Evolutionary conservation across 192 early-diverging fungal genomes (phyloP).

Genomic region (Backusella parvicylindrica): DNA sequence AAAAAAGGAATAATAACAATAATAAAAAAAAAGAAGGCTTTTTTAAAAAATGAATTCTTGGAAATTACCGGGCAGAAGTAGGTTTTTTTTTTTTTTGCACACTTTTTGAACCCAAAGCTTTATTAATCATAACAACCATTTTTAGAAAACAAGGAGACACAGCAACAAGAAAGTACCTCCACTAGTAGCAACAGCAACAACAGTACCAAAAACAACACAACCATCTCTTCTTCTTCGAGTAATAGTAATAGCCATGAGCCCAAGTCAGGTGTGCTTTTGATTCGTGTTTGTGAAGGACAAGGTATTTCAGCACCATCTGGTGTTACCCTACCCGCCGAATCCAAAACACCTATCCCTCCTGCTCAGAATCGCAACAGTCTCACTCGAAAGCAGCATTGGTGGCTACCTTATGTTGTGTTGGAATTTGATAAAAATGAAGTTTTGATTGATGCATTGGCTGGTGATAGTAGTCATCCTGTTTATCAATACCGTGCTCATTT

Average conservation of each 20-base stretch:
- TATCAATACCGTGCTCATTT: conserved; percentile 80
- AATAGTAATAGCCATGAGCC: conserved; percentile 17
- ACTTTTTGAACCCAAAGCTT: neutral
- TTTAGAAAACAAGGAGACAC: conserved; percentile 21
- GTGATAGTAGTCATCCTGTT: conserved; percentile 68
- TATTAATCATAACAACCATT: neutral
- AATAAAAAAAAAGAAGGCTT: neutral
- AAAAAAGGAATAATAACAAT: no score
- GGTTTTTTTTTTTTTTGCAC: neutral
- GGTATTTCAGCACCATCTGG: conserved; percentile 69
- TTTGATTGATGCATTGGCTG: conserved; percentile 76
- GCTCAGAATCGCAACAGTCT: conserved; percentile 54
- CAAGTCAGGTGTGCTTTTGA: conserved; percentile 66
- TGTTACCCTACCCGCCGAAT: conserved; percentile 44
- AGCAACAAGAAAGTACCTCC: neutral
- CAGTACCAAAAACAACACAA: neutral
- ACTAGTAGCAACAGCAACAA: neutral
- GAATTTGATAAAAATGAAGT: conserved; percentile 97
- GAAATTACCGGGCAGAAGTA: conserved; percentile 38
- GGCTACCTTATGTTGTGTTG: conserved; percentile 84
- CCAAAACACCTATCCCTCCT: conserved; percentile 45
- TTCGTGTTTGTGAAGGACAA: conserved; percentile 80
- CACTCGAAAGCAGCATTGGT: conserved; percentile 48
- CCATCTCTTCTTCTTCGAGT: conserved; percentile 15
- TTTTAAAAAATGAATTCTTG: conserved; percentile 30